Evolutionary conservation across 495 filamentous ascomycete genomes (phyloP), one percentile per base, ranked within the genome.

Genomic region (Annulohypoxylon maeteangense): DNA sequence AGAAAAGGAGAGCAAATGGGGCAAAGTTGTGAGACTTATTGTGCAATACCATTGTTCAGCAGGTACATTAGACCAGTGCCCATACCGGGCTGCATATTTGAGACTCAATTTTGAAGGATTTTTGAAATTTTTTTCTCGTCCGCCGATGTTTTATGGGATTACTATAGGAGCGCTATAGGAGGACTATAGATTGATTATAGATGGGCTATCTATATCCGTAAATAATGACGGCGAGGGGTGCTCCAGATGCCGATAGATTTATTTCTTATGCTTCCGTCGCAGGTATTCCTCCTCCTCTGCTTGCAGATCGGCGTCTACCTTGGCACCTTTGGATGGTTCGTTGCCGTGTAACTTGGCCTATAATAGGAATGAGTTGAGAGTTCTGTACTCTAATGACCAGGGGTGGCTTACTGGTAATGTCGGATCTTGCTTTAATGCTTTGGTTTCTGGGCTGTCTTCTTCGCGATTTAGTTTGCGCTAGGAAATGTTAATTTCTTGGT

Each of bases 291-390:
- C 88, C 60, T 92, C 90, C 44, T 92, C 89, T 8, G 79, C 80
- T 75, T 90, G 78, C 14, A 92, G 51, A 64, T 89, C 82, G 6
- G 83, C 83, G 74, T 92, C 90, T 54, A 92, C 86, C 82, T 89
- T 81, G 10, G 90, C 90, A 8, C 90, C 90, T 72, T 82, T 88
- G 5, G 86, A 89, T 12, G 90, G 90, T 69, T 87, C 77, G 57
- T 91, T 90, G 27, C 90, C 89, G 65, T 92, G 90, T 38, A 86
- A 59, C 58, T 81, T 83, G 12, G 90, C 90, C 88, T 91, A 38
- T 31, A 31, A 47, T 20, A 38, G 29, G 3, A 50, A 42, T 71
- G 23, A 67, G 60, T 50, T 12, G 25, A 22, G 6, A 16, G 1
- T 5, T 12, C 31, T 10, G 6, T 16, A 25, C 47, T n/a, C 3